Percentiles rank a stretch among this genome's conserved stretches.
phyloP scores from a whole-genome alignment of 2,329 filamentous ascomycete genomes.

The Fusarium pseudocircinatum region DNA sequence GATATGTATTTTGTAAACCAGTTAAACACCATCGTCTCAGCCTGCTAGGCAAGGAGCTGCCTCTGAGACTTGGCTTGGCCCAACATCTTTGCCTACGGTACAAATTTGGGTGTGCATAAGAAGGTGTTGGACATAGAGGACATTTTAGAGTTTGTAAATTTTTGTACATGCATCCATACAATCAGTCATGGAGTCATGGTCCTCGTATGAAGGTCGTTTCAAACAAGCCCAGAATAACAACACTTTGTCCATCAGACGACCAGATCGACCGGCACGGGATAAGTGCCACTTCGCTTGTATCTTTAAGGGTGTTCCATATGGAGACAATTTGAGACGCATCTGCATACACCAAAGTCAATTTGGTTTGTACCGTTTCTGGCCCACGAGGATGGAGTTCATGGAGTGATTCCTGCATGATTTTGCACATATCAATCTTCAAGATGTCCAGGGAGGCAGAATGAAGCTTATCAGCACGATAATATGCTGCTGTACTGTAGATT shows the following conservation, averaged over 20 bases:
- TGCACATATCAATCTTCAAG: conserved; percentile 31
- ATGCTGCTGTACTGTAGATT: conserved; percentile 47
- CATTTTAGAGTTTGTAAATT: not conserved
- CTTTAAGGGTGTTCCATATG: conserved; percentile 22
- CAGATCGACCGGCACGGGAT: conserved; percentile 53
- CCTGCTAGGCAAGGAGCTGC: not conserved
- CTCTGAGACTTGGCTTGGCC: not conserved
- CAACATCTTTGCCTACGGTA: not conserved
- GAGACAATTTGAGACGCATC: conserved; percentile 37
- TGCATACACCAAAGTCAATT: conserved; percentile 48
- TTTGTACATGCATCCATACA: not conserved
- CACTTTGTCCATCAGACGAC: conserved; percentile 45
- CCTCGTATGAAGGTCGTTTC: conserved; percentile 29
- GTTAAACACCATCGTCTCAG: not conserved
- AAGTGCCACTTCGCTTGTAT: conserved; percentile 25
- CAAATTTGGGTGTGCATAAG: not conserved
- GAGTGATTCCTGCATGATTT: conserved; percentile 39
- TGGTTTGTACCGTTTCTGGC: not conserved
- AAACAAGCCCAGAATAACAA: conserved; percentile 49
- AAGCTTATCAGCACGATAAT: not conserved
- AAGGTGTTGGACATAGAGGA: not conserved
- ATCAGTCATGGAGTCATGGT: conserved; percentile 13
- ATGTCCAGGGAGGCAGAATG: not conserved
- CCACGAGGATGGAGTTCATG: conserved; percentile 25
- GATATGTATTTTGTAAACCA: not conserved